A percentile compares a stretch with the other conserved stretches of the same genome.
Evolutionary conservation across 257 asterid species (phyloP).

Genomic region (Solanum corneliomulleri): DNA sequence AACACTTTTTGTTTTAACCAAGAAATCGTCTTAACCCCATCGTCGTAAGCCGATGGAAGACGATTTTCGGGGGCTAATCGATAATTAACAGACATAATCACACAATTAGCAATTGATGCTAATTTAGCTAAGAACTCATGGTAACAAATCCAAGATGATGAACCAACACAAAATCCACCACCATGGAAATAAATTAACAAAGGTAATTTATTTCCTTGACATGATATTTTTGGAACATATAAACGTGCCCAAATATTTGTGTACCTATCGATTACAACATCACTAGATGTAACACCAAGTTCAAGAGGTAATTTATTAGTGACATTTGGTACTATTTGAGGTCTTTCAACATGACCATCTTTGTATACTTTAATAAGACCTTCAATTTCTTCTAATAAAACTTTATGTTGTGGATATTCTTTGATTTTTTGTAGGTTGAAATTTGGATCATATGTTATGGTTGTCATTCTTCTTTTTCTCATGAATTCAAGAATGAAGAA

Average conservation of each 20-base stretch:
- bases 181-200: conserved; percentile 70
- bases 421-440: conserved; percentile 26
- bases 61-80: conserved; percentile 81
- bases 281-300: conserved; percentile 38
- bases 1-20: conserved; percentile 44
- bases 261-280: conserved; percentile 41
- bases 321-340: conserved; percentile 47
- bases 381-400: conserved; percentile 44
- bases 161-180: conserved; percentile 86
- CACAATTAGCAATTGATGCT: conserved; percentile 32
- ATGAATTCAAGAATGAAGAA: not conserved
- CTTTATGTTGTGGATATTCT: conserved; percentile 17
- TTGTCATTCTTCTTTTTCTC: conserved; percentile 27
- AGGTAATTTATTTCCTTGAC: conserved; percentile 22
- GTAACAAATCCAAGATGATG: conserved; percentile 75
- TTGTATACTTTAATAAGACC: conserved; percentile 57
- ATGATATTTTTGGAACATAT: conserved; percentile 39
- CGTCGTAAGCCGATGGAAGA: conserved; percentile 81
- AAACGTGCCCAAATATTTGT: conserved; percentile 66
- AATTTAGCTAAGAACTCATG: conserved; percentile 60
- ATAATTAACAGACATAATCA: conserved; percentile 55
- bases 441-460: conserved; percentile 29
- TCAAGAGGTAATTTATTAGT: conserved; percentile 28
- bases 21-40: conserved; percentile 40
- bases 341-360: conserved; percentile 74